These are phyloP conservation scores for Vigna angularis DNA, from an alignment of 306 rosid genomes.

Conservation along the genomic window DNA sequence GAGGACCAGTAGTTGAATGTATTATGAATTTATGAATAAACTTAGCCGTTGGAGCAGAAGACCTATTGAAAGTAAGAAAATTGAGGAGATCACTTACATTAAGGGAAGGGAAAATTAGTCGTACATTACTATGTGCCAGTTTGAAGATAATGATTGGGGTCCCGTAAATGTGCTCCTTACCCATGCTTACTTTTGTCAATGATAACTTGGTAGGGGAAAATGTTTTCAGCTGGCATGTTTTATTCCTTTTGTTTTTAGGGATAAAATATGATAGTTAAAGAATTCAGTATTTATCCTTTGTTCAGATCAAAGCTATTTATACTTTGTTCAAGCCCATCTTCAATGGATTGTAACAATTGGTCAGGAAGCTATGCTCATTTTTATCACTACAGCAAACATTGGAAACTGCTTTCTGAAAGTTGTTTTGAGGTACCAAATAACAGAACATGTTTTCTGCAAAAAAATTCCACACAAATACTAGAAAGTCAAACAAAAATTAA, in stretches of 20 bases:
- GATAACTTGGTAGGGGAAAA: slow-evolving; percentile 21
- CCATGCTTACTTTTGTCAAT: not conserved
- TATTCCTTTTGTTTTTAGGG: not conserved
- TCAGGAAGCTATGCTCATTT: slow-evolving; percentile 1
- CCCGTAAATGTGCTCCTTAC: not conserved
- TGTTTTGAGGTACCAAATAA: not conserved
- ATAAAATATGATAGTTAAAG: not conserved
- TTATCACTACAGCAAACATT: not conserved
- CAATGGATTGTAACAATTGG: slow-evolving; percentile 3
- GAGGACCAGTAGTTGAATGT: slow-evolving; percentile 37
- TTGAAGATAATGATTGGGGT: slow-evolving; percentile 21
- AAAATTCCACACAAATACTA: not conserved
- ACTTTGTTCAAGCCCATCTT: slow-evolving; percentile 20
- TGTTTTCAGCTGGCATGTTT: not conserved
- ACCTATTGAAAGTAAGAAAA: slow-evolving; percentile 15
- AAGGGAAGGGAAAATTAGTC: slow-evolving; percentile 14
- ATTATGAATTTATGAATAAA: not conserved
- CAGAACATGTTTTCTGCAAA: not conserved
- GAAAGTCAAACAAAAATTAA: not conserved
- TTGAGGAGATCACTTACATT: not conserved
- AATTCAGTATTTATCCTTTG: not conserved
- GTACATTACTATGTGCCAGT: not conserved
- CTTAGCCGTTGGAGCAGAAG: not conserved
- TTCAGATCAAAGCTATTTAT: not conserved
- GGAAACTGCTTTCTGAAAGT: not conserved